Percentiles rank a stretch among this genome's conserved stretches.
Evolutionary conservation across 164 flowering plant genomes (phyloP).

Genomic region (Vitis labrusca): DNA sequence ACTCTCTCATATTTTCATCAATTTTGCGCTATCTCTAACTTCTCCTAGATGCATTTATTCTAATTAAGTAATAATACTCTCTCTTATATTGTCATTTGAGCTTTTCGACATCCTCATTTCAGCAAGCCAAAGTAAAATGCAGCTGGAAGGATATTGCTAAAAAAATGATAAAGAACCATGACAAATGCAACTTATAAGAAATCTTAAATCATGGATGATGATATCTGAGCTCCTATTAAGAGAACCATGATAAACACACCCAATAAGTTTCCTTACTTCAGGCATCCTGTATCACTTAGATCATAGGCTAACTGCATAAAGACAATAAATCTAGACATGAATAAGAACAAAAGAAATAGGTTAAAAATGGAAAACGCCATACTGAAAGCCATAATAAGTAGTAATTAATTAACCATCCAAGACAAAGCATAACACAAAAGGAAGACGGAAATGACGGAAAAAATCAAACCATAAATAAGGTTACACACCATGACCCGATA

Average conservation of each 20-base stretch:
- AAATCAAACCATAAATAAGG: not conserved
- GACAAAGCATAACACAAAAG: slow-evolving; percentile 4
- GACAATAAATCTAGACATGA: too few species aligned
- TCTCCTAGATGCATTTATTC: not conserved
- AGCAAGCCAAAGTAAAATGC: not conserved
- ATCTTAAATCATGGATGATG: too few species aligned
- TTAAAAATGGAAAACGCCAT: too few species aligned
- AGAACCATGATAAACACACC: too few species aligned
- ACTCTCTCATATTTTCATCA: not conserved
- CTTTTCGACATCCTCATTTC: not conserved
- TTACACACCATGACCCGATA: slow-evolving; percentile 89
- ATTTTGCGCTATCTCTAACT: not conserved
- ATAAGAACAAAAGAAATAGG: too few species aligned
- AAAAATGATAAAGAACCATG: not conserved
- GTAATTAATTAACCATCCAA: not conserved
- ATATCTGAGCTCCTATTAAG: too few species aligned
- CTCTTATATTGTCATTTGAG: not conserved
- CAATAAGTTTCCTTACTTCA: too few species aligned
- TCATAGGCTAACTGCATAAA: too few species aligned
- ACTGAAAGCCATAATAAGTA: too few species aligned
- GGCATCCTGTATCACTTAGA: too few species aligned
- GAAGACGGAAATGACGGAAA: not conserved
- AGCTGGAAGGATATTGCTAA: not conserved
- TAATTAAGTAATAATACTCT: not conserved
- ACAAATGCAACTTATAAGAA: too few species aligned